A percentile compares a stretch with the other conserved stretches of the same genome.
Conservation (phyloP, 352 stramenopile species). For the Globisporangium canariense region DNA sequence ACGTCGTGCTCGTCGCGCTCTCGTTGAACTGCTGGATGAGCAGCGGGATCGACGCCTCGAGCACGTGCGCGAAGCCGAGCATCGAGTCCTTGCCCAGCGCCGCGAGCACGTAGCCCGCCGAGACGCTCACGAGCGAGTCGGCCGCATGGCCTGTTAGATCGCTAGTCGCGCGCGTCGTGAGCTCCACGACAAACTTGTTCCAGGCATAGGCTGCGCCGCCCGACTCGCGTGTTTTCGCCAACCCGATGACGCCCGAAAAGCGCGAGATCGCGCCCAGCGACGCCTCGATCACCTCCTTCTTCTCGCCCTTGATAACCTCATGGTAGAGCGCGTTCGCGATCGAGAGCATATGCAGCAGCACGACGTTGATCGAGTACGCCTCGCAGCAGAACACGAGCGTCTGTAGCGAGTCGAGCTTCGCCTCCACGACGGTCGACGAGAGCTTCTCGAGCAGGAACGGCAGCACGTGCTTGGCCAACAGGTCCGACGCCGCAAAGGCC, state of each 20-base stretch:
- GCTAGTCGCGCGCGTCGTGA: slow-evolving; percentile 58
- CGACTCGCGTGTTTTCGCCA: slow-evolving; percentile 48
- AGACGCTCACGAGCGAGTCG: slow-evolving; percentile 79
- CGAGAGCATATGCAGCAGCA: slow-evolving; percentile 65
- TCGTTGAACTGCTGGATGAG: slow-evolving; percentile 63
- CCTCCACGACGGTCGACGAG: slow-evolving; percentile 64
- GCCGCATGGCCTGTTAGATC: slow-evolving; percentile 69
- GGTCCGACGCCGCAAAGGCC: slow-evolving; percentile 73
- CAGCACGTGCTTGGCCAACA: slow-evolving; percentile 76
- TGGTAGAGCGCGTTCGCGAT: slow-evolving; percentile 74
- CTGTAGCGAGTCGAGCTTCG: slow-evolving; percentile 77
- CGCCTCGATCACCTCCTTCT: slow-evolving; percentile 72
- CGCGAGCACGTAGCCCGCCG: slow-evolving; percentile 63
- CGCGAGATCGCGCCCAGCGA: slow-evolving; percentile 60
- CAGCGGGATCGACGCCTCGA: slow-evolving; percentile 57
- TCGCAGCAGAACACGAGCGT: slow-evolving; percentile 84
- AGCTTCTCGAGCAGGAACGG: slow-evolving; percentile 90
- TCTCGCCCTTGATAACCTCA: slow-evolving; percentile 81
- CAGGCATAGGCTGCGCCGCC: slow-evolving; percentile 70
- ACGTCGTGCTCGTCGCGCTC: slow-evolving; percentile 34
- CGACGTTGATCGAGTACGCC: slow-evolving; percentile 74
- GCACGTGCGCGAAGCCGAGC: slow-evolving; percentile 65
- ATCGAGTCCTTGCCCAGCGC: slow-evolving; percentile 66
- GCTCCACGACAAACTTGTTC: slow-evolving; percentile 83
- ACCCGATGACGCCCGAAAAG: slow-evolving; percentile 59